phyloP scores from a whole-genome alignment of 2,329 filamentous ascomycete genomes.

The Epichloe bromicola region DNA sequence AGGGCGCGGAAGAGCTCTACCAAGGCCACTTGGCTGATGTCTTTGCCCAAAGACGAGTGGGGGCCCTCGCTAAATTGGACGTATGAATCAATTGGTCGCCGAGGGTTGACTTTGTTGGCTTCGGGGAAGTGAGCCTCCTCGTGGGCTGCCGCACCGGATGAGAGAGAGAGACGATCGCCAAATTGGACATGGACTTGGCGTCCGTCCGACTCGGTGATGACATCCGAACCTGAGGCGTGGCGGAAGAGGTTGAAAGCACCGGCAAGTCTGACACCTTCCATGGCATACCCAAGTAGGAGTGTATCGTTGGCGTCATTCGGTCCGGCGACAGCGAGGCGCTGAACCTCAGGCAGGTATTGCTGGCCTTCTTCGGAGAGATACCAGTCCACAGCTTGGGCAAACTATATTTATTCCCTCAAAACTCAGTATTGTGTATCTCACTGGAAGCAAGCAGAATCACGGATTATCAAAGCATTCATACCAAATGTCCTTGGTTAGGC shows the following conservation, averaged over 20 bases:
- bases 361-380: slow-evolving; percentile 48
- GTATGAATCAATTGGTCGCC: slow-evolving; percentile 50
- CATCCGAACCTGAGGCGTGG: slow-evolving; percentile 32
- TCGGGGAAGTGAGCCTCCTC: slow-evolving; percentile 48
- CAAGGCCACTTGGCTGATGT: slow-evolving; percentile 47
- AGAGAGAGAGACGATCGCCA: slow-evolving; percentile 50
- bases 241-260: slow-evolving; percentile 50
- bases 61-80: slow-evolving; percentile 52
- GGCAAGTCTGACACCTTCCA: slow-evolving; percentile 59
- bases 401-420: slow-evolving; percentile 26
- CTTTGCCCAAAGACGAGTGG: slow-evolving; percentile 48
- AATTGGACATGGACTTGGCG: slow-evolving; percentile 35
- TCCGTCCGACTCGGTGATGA: slow-evolving; percentile 38
- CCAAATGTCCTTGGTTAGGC: slow-evolving; percentile 56
- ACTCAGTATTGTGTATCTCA: background rate
- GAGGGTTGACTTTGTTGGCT: slow-evolving; percentile 46
- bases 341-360: slow-evolving; percentile 45
- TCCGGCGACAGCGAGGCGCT: slow-evolving; percentile 42
- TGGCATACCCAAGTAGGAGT: slow-evolving; percentile 52
- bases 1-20: slow-evolving; percentile 56
- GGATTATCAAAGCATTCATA: slow-evolving; percentile 19
- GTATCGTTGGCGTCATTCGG: slow-evolving; percentile 46
- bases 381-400: slow-evolving; percentile 61
- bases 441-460: too few species aligned
- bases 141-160: slow-evolving; percentile 42